phyloP scores from a whole-genome alignment of 176 grass and related monocot species.

The Cenchrus fungigraminus region DNA sequence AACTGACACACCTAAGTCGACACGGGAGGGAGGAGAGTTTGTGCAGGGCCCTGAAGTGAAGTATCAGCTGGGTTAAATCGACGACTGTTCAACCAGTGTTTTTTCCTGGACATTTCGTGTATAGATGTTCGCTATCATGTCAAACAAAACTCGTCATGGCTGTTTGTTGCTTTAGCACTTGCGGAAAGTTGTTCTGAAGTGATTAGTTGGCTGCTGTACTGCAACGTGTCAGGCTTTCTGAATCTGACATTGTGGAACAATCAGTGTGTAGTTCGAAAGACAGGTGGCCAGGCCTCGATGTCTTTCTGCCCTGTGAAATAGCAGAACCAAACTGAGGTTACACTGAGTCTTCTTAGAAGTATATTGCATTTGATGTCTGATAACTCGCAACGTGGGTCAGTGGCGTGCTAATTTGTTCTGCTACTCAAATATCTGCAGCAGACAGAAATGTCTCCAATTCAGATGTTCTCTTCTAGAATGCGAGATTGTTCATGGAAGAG shows the following conservation, averaged over 20 bases:
- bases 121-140: neutral
- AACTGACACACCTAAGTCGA: slow-evolving; percentile 59
- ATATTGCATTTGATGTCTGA: neutral
- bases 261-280: neutral
- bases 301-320: neutral
- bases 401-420: neutral
- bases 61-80: neutral
- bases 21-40: neutral
- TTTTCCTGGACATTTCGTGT: neutral
- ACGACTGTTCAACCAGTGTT: neutral
- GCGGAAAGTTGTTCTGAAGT: neutral
- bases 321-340: neutral
- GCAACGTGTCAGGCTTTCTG: neutral
- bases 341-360: neutral
- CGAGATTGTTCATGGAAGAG: too few relatives aligned
- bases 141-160: neutral
- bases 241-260: neutral
- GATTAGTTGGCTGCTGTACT: neutral
- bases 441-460: neutral
- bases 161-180: neutral
- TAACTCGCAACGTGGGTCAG: neutral
- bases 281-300: neutral
- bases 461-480: neutral
- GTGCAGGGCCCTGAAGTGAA: slow-evolving; percentile 7
- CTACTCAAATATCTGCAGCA: neutral